A percentile compares a stretch with the other conserved stretches of the same genome.
phyloP scores from a whole-genome alignment of 768 basidiomycete species.

The Russula sp. region DNA sequence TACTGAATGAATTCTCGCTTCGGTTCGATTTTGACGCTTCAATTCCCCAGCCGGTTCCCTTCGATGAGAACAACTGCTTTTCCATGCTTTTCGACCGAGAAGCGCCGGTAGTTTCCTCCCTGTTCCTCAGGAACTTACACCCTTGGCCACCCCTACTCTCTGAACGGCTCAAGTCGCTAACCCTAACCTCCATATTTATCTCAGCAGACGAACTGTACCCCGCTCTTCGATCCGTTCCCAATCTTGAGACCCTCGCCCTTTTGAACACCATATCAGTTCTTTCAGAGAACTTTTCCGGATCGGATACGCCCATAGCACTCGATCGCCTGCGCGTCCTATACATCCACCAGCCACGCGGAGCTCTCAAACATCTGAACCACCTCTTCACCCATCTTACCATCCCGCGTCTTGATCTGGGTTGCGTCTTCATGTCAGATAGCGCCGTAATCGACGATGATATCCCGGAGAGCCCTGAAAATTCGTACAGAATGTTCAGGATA shows the following conservation, averaged over 20 bases:
- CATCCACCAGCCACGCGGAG: constrained; percentile 11
- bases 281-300: constrained; percentile 13
- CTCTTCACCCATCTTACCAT: constrained; percentile 6
- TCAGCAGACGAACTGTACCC: constrained; percentile 16
- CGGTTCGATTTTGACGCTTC: constrained; percentile 18
- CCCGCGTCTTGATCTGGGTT: constrained; percentile 11
- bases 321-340: constrained; percentile 14
- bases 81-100: constrained; percentile 13
- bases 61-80: constrained; percentile 13
- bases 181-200: constrained; percentile 14
- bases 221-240: constrained; percentile 14
- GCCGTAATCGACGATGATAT: constrained; percentile 16
- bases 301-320: constrained; percentile 5
- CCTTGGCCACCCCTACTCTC: constrained; percentile 17
- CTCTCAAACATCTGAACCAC: constrained; percentile 14
- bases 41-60: constrained; percentile 10
- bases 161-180: constrained; percentile 11
- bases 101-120: constrained; percentile 1
- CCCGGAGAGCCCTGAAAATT: constrained; percentile 8
- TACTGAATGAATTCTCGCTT: constrained; percentile 18
- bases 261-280: constrained; percentile 14
- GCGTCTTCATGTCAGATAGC: constrained; percentile 16
- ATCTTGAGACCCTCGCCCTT: constrained; percentile 14
- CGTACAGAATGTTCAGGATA: constrained; percentile 4
- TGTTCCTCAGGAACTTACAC: constrained; percentile 13